Evolutionary conservation across 1,284 basidiomycete species (phyloP).

Genomic region (Puccinia polysora): DNA sequence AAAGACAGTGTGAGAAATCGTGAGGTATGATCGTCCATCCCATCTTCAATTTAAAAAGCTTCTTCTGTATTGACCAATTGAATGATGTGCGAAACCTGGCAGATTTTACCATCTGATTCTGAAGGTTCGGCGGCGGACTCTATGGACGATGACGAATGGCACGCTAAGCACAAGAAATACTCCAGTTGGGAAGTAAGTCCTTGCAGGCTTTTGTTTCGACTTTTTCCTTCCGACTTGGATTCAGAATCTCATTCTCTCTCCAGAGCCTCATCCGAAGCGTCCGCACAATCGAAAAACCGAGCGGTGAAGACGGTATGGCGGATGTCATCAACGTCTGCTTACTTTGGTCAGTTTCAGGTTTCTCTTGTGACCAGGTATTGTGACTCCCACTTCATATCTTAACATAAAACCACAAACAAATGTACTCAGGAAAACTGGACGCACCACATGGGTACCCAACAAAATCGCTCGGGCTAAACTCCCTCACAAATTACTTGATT

Average conservation of each 20-base stretch:
- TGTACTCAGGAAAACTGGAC: neutral
- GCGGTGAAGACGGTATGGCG: neutral
- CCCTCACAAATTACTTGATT: conserved; percentile 25
- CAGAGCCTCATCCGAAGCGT: conserved; percentile 8
- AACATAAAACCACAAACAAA: too few relatives aligned
- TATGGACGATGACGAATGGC: conserved; percentile 1
- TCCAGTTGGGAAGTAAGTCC: conserved; percentile 23
- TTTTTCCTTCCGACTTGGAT: neutral
- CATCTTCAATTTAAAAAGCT: too few relatives aligned
- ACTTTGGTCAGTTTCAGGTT: neutral
- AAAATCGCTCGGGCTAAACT: conserved; percentile 11
- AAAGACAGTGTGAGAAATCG: conserved; percentile 24
- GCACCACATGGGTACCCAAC: conserved; percentile 12
- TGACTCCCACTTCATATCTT: neutral
- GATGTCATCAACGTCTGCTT: conserved; percentile 11
- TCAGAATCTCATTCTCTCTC: neutral
- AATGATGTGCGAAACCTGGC: too few relatives aligned
- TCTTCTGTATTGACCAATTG: too few relatives aligned
- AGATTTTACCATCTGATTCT: neutral
- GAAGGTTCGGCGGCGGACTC: conserved; percentile 3
- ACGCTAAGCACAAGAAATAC: neutral
- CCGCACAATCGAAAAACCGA: conserved; percentile 6
- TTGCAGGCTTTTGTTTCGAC: neutral
- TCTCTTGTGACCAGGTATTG: neutral
- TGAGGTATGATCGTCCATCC: conserved; percentile 3